These are phyloP conservation scores for Salix suchowensis DNA, from an alignment of 345 rosid species.

Conservation along the genomic window DNA sequence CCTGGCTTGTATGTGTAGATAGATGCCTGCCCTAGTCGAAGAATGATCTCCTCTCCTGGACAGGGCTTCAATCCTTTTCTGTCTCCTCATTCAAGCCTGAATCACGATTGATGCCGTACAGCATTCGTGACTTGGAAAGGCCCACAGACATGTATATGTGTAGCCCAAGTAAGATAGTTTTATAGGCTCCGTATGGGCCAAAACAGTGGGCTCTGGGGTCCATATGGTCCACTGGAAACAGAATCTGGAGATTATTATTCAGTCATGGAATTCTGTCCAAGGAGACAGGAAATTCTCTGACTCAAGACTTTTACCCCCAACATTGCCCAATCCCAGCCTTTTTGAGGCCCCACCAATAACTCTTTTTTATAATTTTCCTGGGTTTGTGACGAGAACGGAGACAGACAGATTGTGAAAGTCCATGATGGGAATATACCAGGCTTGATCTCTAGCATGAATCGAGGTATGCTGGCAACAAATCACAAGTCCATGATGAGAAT, in stretches of 20 bases:
- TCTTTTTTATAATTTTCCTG: not conserved
- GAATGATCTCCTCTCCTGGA: not conserved
- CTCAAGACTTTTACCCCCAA: not conserved
- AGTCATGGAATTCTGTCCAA: constrained; percentile 20
- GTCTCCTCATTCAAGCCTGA: not conserved
- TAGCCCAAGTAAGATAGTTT: not conserved
- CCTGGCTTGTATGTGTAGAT: too few species aligned
- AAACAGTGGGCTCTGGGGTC: not conserved
- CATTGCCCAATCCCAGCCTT: not conserved
- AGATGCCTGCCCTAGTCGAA: not conserved
- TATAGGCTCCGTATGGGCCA: not conserved
- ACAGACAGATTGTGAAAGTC: not conserved
- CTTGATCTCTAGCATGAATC: not conserved
- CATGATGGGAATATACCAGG: not conserved
- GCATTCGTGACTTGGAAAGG: not conserved
- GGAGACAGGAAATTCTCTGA: not conserved
- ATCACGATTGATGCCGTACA: not conserved
- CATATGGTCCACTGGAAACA: not conserved
- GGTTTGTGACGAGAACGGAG: not conserved
- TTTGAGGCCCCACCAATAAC: not conserved
- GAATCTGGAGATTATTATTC: not conserved
- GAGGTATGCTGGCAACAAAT: not conserved
- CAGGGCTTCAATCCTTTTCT: not conserved
- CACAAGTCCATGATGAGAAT: not conserved
- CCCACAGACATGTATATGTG: not conserved